Base-by-base conservation (phyloP, 164 flowering plant genomes). In the Dillenia turbinata region DNA sequence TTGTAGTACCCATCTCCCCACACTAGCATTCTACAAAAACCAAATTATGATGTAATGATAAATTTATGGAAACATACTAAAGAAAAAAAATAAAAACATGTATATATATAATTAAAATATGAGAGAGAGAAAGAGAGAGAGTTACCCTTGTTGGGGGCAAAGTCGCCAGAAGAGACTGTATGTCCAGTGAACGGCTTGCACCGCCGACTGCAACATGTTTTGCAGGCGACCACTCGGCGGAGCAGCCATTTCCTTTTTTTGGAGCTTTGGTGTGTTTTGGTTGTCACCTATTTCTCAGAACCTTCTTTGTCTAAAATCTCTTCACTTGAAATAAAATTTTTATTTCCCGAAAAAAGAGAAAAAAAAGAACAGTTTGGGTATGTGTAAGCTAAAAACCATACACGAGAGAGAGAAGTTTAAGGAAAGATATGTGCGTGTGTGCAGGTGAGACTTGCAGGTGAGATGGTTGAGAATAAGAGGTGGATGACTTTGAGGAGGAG, bases 1-100 rank as follows among this genome's bases (percentile, higher is more conserved):
- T 94, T 91, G 83, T 91, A 94, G 60, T 89, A 89, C 54, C 97
- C 99, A 65, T 94, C 97, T 62, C 83, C 77, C 99, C 99, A 94
- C 12, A 86, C 76, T 54, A 94, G 68, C 10, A 79, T 71, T 79
- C 98, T 88, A 59, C 9, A 15, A 47, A 13, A 65, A 33, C 40
- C 14, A 52, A 33, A 12, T 10, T 43, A 57, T 9, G 8, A n/a
- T 44, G 7, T 43, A 50, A 40, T 45, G 44, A 19, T 53, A 24
- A 52, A 45, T 33, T 7, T 5, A 50, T 15, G 44, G 14, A 54
- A 59, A 57, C 16, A 45, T 15, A 47, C 14, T 33, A 33, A 4
- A 5, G 7, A 33, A 33, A 33, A 26, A 26, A 26, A n/a, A n/a
- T n/a, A n/a, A 26, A 33, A 33, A 5, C 40, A 33, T 33, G 40